Percentiles rank a stretch among this genome's conserved stretches.
phyloP scores from a whole-genome alignment of 2,329 filamentous ascomycete species.

The Aurifilum marmelostoma region DNA sequence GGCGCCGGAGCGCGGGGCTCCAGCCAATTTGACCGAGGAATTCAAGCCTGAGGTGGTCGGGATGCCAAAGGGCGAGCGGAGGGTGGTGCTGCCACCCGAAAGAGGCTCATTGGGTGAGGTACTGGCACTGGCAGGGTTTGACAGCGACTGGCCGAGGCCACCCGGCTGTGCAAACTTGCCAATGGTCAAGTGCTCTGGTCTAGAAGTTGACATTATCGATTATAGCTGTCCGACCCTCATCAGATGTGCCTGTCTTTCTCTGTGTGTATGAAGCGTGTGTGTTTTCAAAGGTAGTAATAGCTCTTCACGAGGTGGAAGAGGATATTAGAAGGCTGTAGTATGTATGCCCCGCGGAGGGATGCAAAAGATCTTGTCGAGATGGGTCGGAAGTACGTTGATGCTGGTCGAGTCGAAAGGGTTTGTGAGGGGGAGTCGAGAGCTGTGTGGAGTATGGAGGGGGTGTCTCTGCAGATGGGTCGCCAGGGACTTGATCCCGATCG shows the following conservation, averaged over 20 bases:
- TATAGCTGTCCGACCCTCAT: constrained; percentile 61
- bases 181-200: constrained; percentile 84
- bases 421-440: constrained; percentile 8
- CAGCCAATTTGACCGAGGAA: constrained; percentile 60
- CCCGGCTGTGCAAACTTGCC: constrained; percentile 73
- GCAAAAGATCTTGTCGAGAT: constrained; percentile 24
- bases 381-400: constrained; percentile 16
- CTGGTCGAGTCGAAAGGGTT: background rate
- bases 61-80: constrained; percentile 75
- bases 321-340: constrained; percentile 24
- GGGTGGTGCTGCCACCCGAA: constrained; percentile 52
- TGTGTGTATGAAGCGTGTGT: background rate
- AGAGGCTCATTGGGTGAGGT: constrained; percentile 80
- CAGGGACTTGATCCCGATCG: background rate
- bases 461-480: constrained; percentile 4
- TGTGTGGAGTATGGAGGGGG: constrained; percentile 4
- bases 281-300: constrained; percentile 13
- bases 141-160: constrained; percentile 28
- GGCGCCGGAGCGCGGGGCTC: constrained; percentile 75
- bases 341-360: constrained; percentile 24
- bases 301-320: constrained; percentile 21
- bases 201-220: constrained; percentile 92
- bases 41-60: constrained; percentile 60
- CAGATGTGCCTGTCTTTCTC: constrained; percentile 32
- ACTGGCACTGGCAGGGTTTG: constrained; percentile 68